Conservation (phyloP, 495 filamentous ascomycete genomes). For the Daldinia loculata region DNA sequence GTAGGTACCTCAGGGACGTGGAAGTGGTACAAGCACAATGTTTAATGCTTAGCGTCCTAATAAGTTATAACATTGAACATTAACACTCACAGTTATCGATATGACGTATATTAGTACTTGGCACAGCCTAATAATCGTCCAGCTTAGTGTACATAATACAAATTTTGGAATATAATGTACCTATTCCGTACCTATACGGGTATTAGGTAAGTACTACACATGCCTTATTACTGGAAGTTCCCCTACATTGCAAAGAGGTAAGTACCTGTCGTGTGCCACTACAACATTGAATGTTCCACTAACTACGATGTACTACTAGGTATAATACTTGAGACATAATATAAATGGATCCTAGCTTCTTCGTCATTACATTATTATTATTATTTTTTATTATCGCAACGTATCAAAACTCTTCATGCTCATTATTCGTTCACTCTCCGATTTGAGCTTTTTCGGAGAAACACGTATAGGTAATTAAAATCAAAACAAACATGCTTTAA, state of each 20-base stretch:
- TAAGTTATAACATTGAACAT: not conserved
- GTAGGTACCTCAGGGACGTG: not conserved
- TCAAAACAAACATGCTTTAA: conserved; percentile 29
- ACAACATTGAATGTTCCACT: not conserved
- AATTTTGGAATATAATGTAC: too few relatives aligned
- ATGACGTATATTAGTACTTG: too few relatives aligned
- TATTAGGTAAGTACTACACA: too few relatives aligned
- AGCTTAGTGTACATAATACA: not conserved
- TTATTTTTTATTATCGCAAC: conserved; percentile 9
- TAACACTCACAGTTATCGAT: too few relatives aligned
- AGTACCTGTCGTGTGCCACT: not conserved
- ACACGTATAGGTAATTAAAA: conserved; percentile 32
- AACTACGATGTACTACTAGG: too few relatives aligned
- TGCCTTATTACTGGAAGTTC: too few relatives aligned
- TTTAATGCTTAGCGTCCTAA: not conserved
- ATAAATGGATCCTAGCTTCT: conserved; percentile 3
- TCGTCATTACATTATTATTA: conserved; percentile 32
- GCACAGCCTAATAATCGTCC: too few relatives aligned
- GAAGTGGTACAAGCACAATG: conserved; percentile 2
- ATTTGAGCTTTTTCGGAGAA: conserved; percentile 25
- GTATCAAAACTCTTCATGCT: conserved; percentile 30
- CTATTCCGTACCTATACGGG: too few relatives aligned
- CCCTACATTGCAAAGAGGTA: too few relatives aligned
- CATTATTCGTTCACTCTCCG: conserved; percentile 22
- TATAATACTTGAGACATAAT: not conserved